Base-by-base conservation (phyloP, 345 rosid species). In the Garcia nutans region DNA sequence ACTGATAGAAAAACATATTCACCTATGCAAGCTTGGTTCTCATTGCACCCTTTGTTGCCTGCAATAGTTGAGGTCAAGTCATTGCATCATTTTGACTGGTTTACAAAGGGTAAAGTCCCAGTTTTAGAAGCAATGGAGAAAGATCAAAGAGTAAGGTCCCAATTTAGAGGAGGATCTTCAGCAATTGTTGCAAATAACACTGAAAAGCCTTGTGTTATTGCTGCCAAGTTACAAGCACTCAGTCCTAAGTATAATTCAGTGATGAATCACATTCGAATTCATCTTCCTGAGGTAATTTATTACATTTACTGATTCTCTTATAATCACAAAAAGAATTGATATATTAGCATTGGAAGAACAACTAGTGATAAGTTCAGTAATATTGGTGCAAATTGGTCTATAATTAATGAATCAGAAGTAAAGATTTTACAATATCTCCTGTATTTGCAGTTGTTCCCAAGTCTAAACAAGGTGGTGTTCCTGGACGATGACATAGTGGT, bases 21-120 rank as follows among this genome's bases (percentile, higher is more conserved):
- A 28, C 99, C 99, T 0, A 96, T 96, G 99, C 99, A 96, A 80
- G 98, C 99, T 19, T 96, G 99, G 99, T 96, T 96, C 84, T 92
- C 99, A 1, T 41, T 96, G 82, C 98, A 96, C 80, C 85, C 93
- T 62, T 78, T 93, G 13, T 74, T 86, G 3, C 97, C 98, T n/a
- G 90, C 99, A 11, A 78, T 96, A 17, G 79, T 96, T 76, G 98
- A 96, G 85, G 98, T 96, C 17, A 93, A 93, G 89, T 98, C 95
- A 15, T 76, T 93, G 93, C 98, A 96, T 78, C 99, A 96, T 75
- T 96, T 93, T 1, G 99, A 96, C 54, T 96, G 98, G 99, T 83
- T 96, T 76, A 80, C 97, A 0, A 96, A 93, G 85, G 98, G 99
- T 70, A 96, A 92, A 77, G 93, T 92, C 22, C 98, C 99, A 0